Evolutionary conservation across 2,329 filamentous ascomycete species (phyloP).

Genomic region (Microcyclosporella mali): DNA sequence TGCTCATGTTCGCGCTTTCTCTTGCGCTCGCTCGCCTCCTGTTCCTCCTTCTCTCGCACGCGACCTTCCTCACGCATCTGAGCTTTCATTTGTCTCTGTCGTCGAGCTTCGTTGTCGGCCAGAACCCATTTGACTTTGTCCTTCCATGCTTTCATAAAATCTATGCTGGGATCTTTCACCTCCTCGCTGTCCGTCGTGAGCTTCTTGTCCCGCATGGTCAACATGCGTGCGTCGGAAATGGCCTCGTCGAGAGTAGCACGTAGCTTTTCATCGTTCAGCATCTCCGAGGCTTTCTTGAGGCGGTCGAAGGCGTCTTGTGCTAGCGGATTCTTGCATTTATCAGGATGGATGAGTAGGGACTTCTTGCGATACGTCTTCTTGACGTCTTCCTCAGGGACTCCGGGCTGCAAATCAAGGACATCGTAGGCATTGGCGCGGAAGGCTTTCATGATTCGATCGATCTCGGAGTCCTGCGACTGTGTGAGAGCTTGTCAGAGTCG

Average conservation of each 20-base stretch:
- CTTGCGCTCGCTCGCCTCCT: slow-evolving; percentile 63
- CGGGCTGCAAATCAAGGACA: slow-evolving; percentile 90
- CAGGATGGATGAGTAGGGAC: slow-evolving; percentile 97
- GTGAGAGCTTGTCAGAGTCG: slow-evolving; percentile 3
- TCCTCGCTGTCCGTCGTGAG: slow-evolving; percentile 86
- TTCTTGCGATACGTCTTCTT: slow-evolving; percentile 92
- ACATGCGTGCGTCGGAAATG: slow-evolving; percentile 90
- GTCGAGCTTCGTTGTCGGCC: slow-evolving; percentile 83
- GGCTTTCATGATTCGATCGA: slow-evolving; percentile 84
- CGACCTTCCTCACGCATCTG: slow-evolving; percentile 95
- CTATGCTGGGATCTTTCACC: slow-evolving; percentile 62
- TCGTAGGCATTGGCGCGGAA: slow-evolving; percentile 85
- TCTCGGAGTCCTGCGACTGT: slow-evolving; percentile 71
- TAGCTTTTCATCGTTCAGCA: slow-evolving; percentile 90
- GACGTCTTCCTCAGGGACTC: slow-evolving; percentile 92
- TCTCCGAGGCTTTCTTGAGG: slow-evolving; percentile 86
- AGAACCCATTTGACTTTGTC: slow-evolving; percentile 85
- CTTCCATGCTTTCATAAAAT: slow-evolving; percentile 80
- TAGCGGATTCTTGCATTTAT: slow-evolving; percentile 86
- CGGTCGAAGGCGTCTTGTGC: slow-evolving; percentile 96
- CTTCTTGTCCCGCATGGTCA: slow-evolving; percentile 89
- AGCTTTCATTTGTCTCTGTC: slow-evolving; percentile 79
- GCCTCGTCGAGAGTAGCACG: slow-evolving; percentile 83
- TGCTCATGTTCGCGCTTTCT: slow-evolving; percentile 76
- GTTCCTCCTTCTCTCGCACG: slow-evolving; percentile 77